Conservation (phyloP, 1,284 basidiomycete genomes). For the Pseudozyma thailandica region DNA sequence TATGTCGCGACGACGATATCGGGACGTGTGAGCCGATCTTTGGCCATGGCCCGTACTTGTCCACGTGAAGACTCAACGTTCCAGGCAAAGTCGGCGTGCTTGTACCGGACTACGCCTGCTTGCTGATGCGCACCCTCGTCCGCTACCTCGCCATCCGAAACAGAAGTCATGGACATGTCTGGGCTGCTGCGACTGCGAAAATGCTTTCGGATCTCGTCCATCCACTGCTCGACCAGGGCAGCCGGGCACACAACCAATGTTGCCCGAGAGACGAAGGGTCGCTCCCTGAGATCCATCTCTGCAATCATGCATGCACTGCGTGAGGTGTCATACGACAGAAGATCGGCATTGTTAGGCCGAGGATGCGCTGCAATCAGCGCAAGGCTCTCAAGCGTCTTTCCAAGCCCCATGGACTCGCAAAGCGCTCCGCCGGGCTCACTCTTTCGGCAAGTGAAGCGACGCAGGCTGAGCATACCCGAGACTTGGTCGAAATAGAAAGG, state of each 20-base stretch:
- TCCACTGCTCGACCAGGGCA: constrained; percentile 53
- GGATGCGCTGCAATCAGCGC: constrained; percentile 47
- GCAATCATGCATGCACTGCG: constrained; percentile 44
- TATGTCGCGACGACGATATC: constrained; percentile 56
- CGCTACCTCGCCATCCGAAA: neutral
- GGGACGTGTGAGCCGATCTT: constrained; percentile 19
- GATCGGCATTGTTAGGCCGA: constrained; percentile 21
- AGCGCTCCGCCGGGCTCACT: constrained; percentile 53
- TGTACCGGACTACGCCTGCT: constrained; percentile 37
- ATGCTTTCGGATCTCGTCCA: constrained; percentile 52
- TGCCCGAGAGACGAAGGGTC: constrained; percentile 40
- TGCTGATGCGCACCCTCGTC: constrained; percentile 7
- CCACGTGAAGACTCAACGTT: constrained; percentile 7
- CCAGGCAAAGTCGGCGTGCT: constrained; percentile 39
- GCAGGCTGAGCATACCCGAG: constrained; percentile 42
- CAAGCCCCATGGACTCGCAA: constrained; percentile 56
- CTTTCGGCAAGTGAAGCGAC: constrained; percentile 35
- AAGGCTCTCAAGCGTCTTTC: constrained; percentile 51
- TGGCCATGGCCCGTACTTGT: constrained; percentile 22
- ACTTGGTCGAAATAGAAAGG: constrained; percentile 45
- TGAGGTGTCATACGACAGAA: constrained; percentile 38
- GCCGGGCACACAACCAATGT: constrained; percentile 53
- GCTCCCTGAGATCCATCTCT: constrained; percentile 15
- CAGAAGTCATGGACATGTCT: neutral
- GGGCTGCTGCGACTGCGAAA: constrained; percentile 32